Evolutionary conservation across 441 rosid genomes (phyloP), one percentile per base, ranked within the genome.

Genomic region (Oxalis stricta): DNA sequence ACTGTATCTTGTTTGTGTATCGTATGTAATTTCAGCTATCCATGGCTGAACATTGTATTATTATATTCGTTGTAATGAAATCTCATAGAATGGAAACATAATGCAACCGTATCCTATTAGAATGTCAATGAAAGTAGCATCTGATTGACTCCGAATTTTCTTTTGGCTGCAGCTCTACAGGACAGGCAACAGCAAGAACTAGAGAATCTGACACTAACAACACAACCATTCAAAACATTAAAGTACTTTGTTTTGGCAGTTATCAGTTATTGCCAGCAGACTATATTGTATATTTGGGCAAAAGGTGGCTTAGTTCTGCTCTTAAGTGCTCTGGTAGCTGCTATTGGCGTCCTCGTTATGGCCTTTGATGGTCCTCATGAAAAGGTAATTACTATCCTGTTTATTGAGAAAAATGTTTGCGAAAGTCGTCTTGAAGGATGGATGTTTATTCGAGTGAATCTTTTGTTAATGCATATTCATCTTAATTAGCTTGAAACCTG

Each of bases 291-390:
- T 64, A 84, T 85, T 67, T 63, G 75, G 62, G 72, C 73, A 18
- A 73, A 73, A 56, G 82, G 85, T 41, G 82, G 77, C 3, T 91
- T 75, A 77, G 58, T 80, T 58, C 14, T 81, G 69, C 80, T 81
- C 38, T 54, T 73, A 54, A 63, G 69, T 50, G 38, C 64, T 52
- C 17, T 66, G 62, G 58, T 74, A 6, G 73, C 55, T 9, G 73
- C 62, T 33, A 36, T 56, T 59, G 88, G 71, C 48, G 46, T 78
- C 61, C 48, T 81, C 33, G 74, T 81, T 47, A 62, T 80, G 60
- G 72, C 89, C 10, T 16, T 83, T 31, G 98, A 85, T 43, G 93
- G 87, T 8, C 82, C 87, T 60, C 91, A 78, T 65, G 87, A 75
- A 56, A 83, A 80, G 95, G 95, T 85, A 70, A 9, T 10, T 2